These are phyloP conservation scores for Metroxylon sagu DNA, from an alignment of 176 grass and related monocot genomes.

Conservation along the genomic window DNA sequence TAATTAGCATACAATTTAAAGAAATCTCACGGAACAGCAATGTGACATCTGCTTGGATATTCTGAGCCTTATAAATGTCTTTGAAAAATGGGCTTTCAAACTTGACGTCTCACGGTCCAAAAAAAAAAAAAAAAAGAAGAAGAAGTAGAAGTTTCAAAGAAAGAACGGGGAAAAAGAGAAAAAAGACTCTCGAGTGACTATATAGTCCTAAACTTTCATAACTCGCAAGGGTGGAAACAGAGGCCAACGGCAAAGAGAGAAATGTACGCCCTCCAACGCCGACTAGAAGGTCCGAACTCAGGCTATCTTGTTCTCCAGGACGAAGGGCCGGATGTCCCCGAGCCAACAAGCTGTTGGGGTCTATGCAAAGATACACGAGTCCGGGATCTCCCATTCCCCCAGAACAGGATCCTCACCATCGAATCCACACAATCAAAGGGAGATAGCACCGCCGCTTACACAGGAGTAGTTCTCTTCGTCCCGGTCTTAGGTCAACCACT, in stretches of 20 bases:
- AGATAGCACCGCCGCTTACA: not conserved
- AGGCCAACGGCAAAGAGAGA: not conserved
- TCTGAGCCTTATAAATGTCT: too few species aligned
- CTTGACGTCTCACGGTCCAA: too few species aligned
- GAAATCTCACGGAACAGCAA: too few species aligned
- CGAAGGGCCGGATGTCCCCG: not conserved
- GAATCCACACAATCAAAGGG: not conserved
- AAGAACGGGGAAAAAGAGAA: too few species aligned
- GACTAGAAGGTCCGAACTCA: slow-evolving; percentile 12
- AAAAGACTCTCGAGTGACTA: too few species aligned
- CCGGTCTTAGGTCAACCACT: slow-evolving; percentile 16
- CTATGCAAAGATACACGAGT: slow-evolving; percentile 1
- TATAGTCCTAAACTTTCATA: too few species aligned
- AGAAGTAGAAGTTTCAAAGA: too few species aligned
- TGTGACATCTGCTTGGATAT: too few species aligned
- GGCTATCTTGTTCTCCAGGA: slow-evolving; percentile 29
- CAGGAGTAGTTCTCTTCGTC: slow-evolving; percentile 6
- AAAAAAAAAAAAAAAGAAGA: too few species aligned
- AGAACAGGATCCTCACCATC: slow-evolving; percentile 28
- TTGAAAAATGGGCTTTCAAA: too few species aligned
- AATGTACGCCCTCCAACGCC: slow-evolving; percentile 25
- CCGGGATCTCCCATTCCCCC: slow-evolving; percentile 35
- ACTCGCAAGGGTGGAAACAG: too few species aligned
- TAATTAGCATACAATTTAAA: too few species aligned
- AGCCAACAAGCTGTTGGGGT: slow-evolving; percentile 13